Evolutionary conservation across 805 yeast species (phyloP).

Genomic region (Lachancea thermotolerans): DNA sequence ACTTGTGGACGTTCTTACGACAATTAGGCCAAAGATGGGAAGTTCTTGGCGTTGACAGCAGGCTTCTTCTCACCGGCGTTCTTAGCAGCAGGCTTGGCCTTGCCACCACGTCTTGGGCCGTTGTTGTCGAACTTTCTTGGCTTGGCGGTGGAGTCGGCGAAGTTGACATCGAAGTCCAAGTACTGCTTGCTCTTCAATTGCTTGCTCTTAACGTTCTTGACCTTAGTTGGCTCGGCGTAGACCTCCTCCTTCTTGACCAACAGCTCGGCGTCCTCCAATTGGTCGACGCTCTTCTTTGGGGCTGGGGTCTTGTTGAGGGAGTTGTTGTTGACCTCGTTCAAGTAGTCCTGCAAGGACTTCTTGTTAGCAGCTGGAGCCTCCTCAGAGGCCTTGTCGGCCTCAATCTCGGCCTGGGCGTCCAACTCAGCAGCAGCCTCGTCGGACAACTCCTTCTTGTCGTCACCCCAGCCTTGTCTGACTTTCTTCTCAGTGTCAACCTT

Average conservation of each 20-base stretch:
- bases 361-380: conserved; percentile 44
- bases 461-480: conserved; percentile 85
- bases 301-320: conserved; percentile 44
- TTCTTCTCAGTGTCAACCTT: conserved; percentile 82
- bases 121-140: conserved; percentile 28
- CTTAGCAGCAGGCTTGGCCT: conserved; percentile 27
- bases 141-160: conserved; percentile 50
- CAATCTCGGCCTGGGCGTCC: conserved; percentile 39
- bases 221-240: conserved; percentile 51
- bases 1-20: background rate
- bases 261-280: conserved; percentile 44
- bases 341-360: conserved; percentile 81
- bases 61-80: conserved; percentile 30
- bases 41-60: conserved; percentile 53
- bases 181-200: conserved; percentile 73
- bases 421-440: conserved; percentile 49
- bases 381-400: conserved; percentile 40
- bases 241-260: conserved; percentile 60
- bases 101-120: conserved; percentile 28
- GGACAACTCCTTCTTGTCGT: conserved; percentile 59
- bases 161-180: conserved; percentile 68
- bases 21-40: conserved; percentile 60
- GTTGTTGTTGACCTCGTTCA: conserved; percentile 54
- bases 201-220: conserved; percentile 67
- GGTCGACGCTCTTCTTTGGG: conserved; percentile 32